Conservation (phyloP, 108 stramenopile genomes). For the Cyclostephanos tholiformis region DNA sequence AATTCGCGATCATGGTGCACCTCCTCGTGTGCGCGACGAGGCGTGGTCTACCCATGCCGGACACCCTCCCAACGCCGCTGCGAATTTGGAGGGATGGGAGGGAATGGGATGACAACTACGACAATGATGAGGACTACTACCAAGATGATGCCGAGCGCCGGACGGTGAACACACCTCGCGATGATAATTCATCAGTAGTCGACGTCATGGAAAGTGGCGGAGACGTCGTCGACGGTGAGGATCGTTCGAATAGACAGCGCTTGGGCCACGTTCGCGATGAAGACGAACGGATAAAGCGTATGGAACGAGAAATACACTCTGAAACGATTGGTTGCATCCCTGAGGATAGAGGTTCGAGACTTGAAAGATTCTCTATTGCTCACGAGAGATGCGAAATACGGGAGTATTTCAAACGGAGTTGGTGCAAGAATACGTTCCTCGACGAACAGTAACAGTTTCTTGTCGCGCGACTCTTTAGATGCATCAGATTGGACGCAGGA, state of each 20-base stretch:
- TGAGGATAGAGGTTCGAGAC: slow-evolving; percentile 2
- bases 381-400: too few relatives aligned
- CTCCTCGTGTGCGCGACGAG: slow-evolving; percentile 12
- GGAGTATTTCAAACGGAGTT: too few relatives aligned
- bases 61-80: background rate
- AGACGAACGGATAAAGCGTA: slow-evolving; percentile 7
- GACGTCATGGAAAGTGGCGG: too few relatives aligned
- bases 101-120: background rate
- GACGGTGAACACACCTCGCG: background rate
- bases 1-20: slow-evolving; percentile 9
- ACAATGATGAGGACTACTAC: background rate
- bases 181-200: too few relatives aligned
- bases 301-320: slow-evolving; percentile 23
- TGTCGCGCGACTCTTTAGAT: background rate
- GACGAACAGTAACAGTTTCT: too few relatives aligned
- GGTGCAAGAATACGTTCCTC: too few relatives aligned
- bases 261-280: background rate
- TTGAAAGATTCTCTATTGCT: background rate
- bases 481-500: background rate
- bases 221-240: background rate
- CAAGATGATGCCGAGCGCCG: background rate
- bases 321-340: slow-evolving; percentile 5
- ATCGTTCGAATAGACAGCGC: background rate
- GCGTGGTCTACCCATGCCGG: slow-evolving; percentile 3
- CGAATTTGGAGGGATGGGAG: slow-evolving; percentile 10